Conservation (phyloP, 2,329 filamentous ascomycete species). For the Thelonectria blattea region DNA sequence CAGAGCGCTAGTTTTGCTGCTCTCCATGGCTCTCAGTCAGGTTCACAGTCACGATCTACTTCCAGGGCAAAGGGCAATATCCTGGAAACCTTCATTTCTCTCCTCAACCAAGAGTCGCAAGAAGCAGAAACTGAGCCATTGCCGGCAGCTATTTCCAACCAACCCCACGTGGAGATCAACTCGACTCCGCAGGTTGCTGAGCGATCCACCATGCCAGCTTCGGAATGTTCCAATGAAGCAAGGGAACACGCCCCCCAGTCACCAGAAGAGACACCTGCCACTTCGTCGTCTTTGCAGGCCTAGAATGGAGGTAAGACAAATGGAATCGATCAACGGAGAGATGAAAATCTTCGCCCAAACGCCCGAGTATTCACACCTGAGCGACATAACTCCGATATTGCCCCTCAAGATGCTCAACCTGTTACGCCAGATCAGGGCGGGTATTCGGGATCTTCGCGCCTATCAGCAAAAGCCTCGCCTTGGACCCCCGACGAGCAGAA, state of each 20-base stretch:
- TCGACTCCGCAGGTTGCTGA: background rate
- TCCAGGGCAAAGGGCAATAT: constrained; percentile 13
- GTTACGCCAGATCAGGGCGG: background rate
- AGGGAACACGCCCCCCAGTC: background rate
- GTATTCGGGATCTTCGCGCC: background rate
- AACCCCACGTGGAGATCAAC: background rate
- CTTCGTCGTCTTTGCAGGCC: background rate
- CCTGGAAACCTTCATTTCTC: constrained; percentile 28
- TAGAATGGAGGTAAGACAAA: constrained; percentile 23
- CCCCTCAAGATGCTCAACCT: background rate
- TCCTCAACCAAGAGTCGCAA: constrained; percentile 17
- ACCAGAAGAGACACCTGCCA: background rate
- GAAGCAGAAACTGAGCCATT: constrained; percentile 1
- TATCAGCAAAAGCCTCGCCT: background rate
- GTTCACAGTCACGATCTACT: background rate
- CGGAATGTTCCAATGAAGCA: background rate
- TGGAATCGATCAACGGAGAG: background rate
- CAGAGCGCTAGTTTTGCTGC: background rate
- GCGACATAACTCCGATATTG: background rate
- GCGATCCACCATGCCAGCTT: background rate
- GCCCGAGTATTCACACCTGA: constrained; percentile 26
- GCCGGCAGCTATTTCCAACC: background rate
- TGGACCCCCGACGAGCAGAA: background rate
- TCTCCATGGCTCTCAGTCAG: background rate
- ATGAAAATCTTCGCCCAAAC: constrained; percentile 26